Evolutionary conservation across 176 grass and related monocot genomes (phyloP), one percentile per base, ranked within the genome.

Genomic region (Elymus sibiricus): DNA sequence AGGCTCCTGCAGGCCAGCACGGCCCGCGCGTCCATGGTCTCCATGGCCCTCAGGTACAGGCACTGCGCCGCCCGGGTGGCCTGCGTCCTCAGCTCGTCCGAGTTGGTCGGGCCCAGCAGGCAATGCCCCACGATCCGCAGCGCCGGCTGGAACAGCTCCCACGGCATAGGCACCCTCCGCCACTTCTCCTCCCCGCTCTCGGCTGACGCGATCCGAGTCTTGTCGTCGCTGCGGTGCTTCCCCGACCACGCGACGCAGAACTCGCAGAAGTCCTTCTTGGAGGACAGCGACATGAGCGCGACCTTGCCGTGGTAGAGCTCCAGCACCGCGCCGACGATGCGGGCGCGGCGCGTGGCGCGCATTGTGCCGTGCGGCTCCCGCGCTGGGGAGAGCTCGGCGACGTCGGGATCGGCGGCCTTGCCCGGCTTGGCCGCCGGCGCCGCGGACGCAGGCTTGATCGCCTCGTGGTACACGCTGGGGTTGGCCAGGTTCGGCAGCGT

Each of bases 261-360:
- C 83, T 88, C 92, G 67, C 90, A 95, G 64, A 99, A 94, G 35
- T 89, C 90, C 64, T 83, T 42, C 86, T 99, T 96, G 40, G 94
- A 99, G 22, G 85, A 89, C 16, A 82, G 4, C 35, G 97, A 90
- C 94, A 99, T 94, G 81, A 49, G 37, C 49, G 88, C 86, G 34
- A 99, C 85, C 79, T 90, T 96, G 43, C 31, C 64, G 79, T 91
- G 82, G 92, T 96, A 99, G 47, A 96, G 85, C 85, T 96, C 92
- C 56, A 96, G 78, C 9, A 89, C 92, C 1, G 90, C 91, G 19
- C 97, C 85, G 27, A 98, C 86, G 40, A 98, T 98, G 62, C 82
- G 64, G 11, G 86, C 90, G 25, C 92, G 86, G 4, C 87, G 91
- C 25, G 88, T 95, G 47, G 96, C 89, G 31, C 88, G 88, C 26